phyloP scores from a whole-genome alignment of 2,329 filamentous ascomycete species.

The Diaporthe sp. region DNA sequence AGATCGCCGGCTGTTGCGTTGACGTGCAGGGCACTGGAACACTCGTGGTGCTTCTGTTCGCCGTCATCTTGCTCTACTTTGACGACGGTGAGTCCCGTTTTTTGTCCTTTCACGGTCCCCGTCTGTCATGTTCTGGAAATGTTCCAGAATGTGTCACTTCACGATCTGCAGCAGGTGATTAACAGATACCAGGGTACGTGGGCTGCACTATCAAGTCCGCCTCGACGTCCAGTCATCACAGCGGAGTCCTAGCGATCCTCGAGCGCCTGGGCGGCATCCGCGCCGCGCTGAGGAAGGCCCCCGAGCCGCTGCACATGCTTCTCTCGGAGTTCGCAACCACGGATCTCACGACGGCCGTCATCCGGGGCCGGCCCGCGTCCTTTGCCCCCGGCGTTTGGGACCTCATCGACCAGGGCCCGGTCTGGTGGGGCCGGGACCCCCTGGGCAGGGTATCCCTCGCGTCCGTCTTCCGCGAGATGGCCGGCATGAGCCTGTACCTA shows the following conservation, averaged over 20 bases:
- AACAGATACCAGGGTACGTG: constrained; percentile 46
- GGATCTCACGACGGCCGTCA: constrained; percentile 57
- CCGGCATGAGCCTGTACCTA: constrained; percentile 49
- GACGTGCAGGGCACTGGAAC: constrained; percentile 47
- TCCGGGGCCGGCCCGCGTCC: constrained; percentile 55
- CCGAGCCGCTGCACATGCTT: constrained; percentile 54
- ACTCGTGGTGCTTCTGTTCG: constrained; percentile 52
- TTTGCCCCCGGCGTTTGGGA: constrained; percentile 56
- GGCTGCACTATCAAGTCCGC: constrained; percentile 51
- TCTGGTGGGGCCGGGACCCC: constrained; percentile 59
- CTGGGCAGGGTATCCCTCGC: constrained; percentile 53
- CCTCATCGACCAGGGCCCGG: constrained; percentile 54
- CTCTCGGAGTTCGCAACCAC: constrained; percentile 60
- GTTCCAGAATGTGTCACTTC: too few species aligned
- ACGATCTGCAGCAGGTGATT: too few species aligned
- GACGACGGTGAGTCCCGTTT: constrained; percentile 47
- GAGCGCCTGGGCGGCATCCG: constrained; percentile 50
- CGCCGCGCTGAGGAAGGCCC: constrained; percentile 44
- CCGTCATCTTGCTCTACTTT: constrained; percentile 59
- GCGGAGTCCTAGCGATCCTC: constrained; percentile 55
- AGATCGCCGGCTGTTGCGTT: constrained; percentile 51
- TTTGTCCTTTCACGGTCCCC: not conserved
- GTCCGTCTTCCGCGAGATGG: constrained; percentile 51
- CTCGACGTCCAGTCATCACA: constrained; percentile 53
- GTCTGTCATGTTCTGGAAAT: too few species aligned